Conservation (phyloP, 1,284 basidiomycete species). For the Rhodotorula mucilaginosa region DNA sequence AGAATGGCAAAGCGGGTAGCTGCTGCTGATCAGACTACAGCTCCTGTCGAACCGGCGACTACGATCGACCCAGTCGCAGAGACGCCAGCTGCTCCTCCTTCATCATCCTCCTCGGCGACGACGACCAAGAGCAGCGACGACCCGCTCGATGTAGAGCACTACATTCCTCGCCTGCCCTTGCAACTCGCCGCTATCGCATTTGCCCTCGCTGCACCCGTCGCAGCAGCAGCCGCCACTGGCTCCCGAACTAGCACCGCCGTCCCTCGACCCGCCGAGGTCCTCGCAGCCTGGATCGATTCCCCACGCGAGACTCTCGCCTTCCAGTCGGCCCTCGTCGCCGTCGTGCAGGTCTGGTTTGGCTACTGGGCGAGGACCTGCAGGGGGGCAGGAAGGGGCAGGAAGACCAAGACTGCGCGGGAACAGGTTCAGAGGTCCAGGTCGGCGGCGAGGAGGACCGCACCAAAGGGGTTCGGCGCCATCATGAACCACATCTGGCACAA, state of each 20-base stretch:
- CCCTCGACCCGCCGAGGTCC: slow-evolving; percentile 2
- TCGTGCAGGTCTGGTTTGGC: slow-evolving; percentile 41
- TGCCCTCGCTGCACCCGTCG: slow-evolving; percentile 15
- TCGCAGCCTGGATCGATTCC: slow-evolving; percentile 22
- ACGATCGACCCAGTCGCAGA: no score
- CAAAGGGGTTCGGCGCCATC: slow-evolving; percentile 6
- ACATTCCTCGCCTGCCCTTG: slow-evolving; percentile 27
- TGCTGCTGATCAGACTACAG: no score
- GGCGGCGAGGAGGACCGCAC: no score
- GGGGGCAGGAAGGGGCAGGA: neutral
- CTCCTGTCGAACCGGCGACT: no score
- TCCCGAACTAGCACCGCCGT: neutral
- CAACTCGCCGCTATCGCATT: slow-evolving; percentile 31
- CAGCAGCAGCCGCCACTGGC: no score
- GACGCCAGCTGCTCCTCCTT: no score
- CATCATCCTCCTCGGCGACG: no score
- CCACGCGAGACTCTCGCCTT: slow-evolving; percentile 29
- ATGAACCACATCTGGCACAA: slow-evolving; percentile 13
- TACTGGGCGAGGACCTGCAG: slow-evolving; percentile 28
- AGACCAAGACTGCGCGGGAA: neutral
- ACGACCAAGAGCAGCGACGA: neutral
- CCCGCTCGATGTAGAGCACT: slow-evolving; percentile 29
- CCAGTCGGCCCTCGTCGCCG: slow-evolving; percentile 17
- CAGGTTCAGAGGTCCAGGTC: no score
- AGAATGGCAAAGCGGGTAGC: no score